Evolutionary conservation across 2,329 filamentous ascomycete species (phyloP), one percentile per base, ranked within the genome.

Genomic region (Sarocladium kiliense): DNA sequence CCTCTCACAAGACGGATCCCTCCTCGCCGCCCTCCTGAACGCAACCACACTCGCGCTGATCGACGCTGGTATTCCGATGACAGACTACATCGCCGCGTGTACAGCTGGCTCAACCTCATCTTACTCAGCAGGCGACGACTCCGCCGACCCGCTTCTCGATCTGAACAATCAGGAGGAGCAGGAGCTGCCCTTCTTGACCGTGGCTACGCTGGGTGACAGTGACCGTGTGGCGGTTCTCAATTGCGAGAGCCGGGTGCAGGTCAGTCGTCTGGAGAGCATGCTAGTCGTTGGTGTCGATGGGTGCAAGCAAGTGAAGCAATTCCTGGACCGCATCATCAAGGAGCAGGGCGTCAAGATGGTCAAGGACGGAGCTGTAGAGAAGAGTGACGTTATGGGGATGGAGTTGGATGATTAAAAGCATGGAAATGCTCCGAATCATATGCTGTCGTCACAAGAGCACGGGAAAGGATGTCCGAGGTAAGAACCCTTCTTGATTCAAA

Each of bases 51-150:
- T 99, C 12, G 94, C 94, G 0, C 83, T 97, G 21, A 87, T 97
- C 59, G 94, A 99, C 68, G 94, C 94, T 1, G 94, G 94, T 54
- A 87, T 99, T 19, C 94, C 94, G 23, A 97, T 97, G 92, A 85
- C 86, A 2, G 91, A 96, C 67, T 95, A 97, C 67, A 82, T 97
- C 2, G 85, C 86, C 21, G 91, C 92, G 5, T 95, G 90, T 72
- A 96, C 92, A 1, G 89, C 91, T 0, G 94, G 92, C 3, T 89
- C 87, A 14, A 90, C 88, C 0, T 85, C 85, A 0, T 81, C 84
- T 0, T 82, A 87, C 61, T 77, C 81, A 0, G 77, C 78, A 1
- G 82, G 82, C 55, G 86, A 88, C 64, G 87, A 89, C 57, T 69
- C 68, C 2, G 87, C 88, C 11, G 90, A 95, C 64, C 90, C 90